Conservation (phyloP, 1,139 yeast genomes). For the Yamadazyma membranifaciens region DNA sequence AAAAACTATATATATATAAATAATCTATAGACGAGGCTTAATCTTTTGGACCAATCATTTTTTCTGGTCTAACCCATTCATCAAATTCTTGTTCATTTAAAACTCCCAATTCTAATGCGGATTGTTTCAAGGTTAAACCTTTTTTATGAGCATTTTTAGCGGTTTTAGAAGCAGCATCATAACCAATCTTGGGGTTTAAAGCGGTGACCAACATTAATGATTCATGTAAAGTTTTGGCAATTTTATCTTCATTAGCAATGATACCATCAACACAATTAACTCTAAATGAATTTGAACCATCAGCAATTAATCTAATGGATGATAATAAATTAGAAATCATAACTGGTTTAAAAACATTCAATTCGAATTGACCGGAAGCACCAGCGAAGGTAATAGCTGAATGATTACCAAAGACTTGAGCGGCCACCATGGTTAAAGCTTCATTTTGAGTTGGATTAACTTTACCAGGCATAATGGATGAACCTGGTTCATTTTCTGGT, state of each 20-base stretch:
- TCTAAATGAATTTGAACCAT: constrained; percentile 87
- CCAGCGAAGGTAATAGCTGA: constrained; percentile 95
- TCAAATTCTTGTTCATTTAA: constrained; percentile 83
- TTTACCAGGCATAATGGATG: constrained; percentile 99
- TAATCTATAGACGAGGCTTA: constrained; percentile 11
- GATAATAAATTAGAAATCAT: constrained; percentile 86
- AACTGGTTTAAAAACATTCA: constrained; percentile 97
- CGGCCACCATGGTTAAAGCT: constrained; percentile 97
- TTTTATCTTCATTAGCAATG: constrained; percentile 82
- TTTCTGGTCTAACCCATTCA: constrained; percentile 96
- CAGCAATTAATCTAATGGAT: constrained; percentile 85
- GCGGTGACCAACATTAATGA: constrained; percentile 98
- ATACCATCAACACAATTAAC: constrained; percentile 94
- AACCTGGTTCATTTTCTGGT: constrained; percentile 99
- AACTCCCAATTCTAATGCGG: constrained; percentile 88
- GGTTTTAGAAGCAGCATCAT: constrained; percentile 94
- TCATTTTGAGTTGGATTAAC: constrained; percentile 99
- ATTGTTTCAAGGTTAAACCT: constrained; percentile 91
- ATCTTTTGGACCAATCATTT: constrained; percentile 91
- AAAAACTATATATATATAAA: no score
- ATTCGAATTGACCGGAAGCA: constrained; percentile 97
- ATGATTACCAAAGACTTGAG: constrained; percentile 97
- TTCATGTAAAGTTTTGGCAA: constrained; percentile 83
- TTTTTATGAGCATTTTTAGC: constrained; percentile 99
- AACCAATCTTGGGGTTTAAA: constrained; percentile 97